Conservation (phyloP, 2,329 filamentous ascomycete species). For the Aspergillus viridinutans region DNA sequence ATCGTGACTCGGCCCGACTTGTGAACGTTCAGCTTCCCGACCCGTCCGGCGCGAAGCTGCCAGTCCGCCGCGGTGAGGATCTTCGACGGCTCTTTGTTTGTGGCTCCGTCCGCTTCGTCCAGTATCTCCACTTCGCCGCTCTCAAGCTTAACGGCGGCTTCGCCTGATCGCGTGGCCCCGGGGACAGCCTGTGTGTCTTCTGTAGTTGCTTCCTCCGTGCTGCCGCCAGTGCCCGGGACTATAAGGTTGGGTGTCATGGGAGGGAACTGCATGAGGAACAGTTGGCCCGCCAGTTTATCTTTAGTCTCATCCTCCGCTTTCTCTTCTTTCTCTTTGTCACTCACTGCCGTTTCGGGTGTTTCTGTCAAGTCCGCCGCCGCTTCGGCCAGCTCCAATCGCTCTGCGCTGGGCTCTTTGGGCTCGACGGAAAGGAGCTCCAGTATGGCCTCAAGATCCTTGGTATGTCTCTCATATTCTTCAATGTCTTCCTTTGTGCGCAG, state of each 20-base stretch:
- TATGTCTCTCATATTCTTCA: constrained; percentile 40
- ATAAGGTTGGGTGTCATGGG: constrained; percentile 57
- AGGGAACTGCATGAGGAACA: constrained; percentile 63
- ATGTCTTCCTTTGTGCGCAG: constrained; percentile 40
- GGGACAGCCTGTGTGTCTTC: constrained; percentile 1
- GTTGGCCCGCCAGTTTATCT: constrained; percentile 48
- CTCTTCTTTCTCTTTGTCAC: constrained; percentile 15
- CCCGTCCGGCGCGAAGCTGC: constrained; percentile 49
- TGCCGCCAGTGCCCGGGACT: constrained; percentile 26
- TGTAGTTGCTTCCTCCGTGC: constrained; percentile 7
- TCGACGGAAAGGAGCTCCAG: constrained; percentile 34
- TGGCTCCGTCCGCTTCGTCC: constrained; percentile 14
- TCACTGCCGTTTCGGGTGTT: constrained; percentile 11
- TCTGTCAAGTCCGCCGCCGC: constrained; percentile 1
- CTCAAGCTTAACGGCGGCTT: constrained; percentile 28
- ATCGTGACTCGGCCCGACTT: constrained; percentile 58
- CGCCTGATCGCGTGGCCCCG: constrained; percentile 1
- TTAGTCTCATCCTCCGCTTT: constrained; percentile 21
- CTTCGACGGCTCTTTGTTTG: constrained; percentile 19
- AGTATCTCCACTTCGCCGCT: constrained; percentile 28
- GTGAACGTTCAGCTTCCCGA: constrained; percentile 60
- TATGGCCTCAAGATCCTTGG: constrained; percentile 37
- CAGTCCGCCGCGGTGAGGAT: constrained; percentile 39
- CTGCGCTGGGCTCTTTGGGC: constrained; percentile 13
- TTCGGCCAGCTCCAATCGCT: constrained; percentile 12